phyloP scores from a whole-genome alignment of 352 stramenopile genomes.

The Pythium aristosporum region DNA sequence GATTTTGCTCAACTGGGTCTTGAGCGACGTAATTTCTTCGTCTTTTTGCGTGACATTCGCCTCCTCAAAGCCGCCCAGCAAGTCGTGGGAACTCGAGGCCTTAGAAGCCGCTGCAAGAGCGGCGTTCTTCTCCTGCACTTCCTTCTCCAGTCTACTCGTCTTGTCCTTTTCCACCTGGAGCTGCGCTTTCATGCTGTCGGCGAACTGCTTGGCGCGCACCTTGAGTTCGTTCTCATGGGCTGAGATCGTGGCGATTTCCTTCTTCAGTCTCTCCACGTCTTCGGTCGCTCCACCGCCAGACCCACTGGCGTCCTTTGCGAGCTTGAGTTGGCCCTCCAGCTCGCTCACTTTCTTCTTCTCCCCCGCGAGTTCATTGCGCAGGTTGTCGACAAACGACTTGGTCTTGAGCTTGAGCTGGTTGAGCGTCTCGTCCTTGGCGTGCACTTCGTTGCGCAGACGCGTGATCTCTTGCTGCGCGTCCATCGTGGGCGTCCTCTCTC shows the following conservation, averaged over 20 bases:
- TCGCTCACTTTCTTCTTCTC: conserved; percentile 71
- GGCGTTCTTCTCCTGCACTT: conserved; percentile 44
- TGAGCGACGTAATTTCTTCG: conserved; percentile 40
- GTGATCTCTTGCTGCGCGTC: conserved; percentile 49
- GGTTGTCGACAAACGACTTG: conserved; percentile 82
- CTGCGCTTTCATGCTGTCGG: conserved; percentile 66
- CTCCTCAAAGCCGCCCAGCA: conserved; percentile 16
- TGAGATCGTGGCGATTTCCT: conserved; percentile 30
- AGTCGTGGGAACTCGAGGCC: conserved; percentile 8
- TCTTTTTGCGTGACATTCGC: conserved; percentile 24
- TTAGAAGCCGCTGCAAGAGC: conserved; percentile 28
- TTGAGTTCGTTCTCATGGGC: conserved; percentile 68
- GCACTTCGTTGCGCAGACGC: conserved; percentile 54
- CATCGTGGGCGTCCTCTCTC: conserved; percentile 4
- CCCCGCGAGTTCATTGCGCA: conserved; percentile 54
- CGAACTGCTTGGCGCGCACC: conserved; percentile 62
- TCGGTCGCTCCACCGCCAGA: conserved; percentile 1
- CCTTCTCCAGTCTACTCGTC: conserved; percentile 42
- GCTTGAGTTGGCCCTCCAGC: conserved; percentile 51
- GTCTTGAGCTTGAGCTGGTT: conserved; percentile 84
- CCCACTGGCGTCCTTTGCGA: conserved; percentile 11
- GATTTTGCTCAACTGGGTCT: conserved; percentile 34
- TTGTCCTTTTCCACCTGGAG: conserved; percentile 64
- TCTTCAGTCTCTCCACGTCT: conserved; percentile 41
- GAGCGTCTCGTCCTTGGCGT: conserved; percentile 75